Base-by-base conservation (phyloP, 2,329 filamentous ascomycete species). In the Chaetomium sp. region DNA sequence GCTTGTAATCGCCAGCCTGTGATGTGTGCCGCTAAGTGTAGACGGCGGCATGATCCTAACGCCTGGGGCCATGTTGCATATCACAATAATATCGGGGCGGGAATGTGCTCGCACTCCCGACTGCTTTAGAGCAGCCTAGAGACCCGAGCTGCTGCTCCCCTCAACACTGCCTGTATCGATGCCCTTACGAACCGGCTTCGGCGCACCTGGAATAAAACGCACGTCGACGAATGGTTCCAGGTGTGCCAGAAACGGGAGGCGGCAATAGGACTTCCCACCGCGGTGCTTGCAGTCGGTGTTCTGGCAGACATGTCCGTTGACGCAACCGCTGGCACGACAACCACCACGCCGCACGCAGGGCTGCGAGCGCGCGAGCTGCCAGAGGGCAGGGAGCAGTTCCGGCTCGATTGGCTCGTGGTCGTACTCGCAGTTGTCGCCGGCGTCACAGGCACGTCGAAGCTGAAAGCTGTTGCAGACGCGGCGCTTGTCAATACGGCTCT, bases 271-370 rank as follows among this genome's bases (percentile, higher is more conserved):
- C 60, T 66, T 69, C 48, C 69, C 68, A 19, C 65, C 64, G 6
- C 67, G 66, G n/a, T 66, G 47, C 51, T 64, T 65, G 54, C 68
- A 71, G 11, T 70, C 64, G 14, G 51, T 42, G 12, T 57, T 64
- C 60, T 70, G 69, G 56, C 69, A 71, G 40, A 70, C 59, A 55
- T 70, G 69, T 5, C 68, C 69, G 32, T 60, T 59, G 27, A 59
- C 60, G 58, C 69, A 71, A 11, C 47, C 46, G 0, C 58, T 54
- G 4, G 63, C 55, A 8, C 66, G 57, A 59, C 68, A 70, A 5
- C 36, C 33, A 6, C 64, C 67, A 5, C 65, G 65, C 46, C 62
- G 65, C 0, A 57, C 34, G 55, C 67, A 70, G 6, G 67, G 65
- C 40, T 68, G 49, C 6, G 66, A 65, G 41, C 67, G 67, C 14